These are phyloP conservation scores for Jimgerdemannia flammicorona DNA, from an alignment of 192 early-diverging fungal genomes.

Conservation along the genomic window DNA sequence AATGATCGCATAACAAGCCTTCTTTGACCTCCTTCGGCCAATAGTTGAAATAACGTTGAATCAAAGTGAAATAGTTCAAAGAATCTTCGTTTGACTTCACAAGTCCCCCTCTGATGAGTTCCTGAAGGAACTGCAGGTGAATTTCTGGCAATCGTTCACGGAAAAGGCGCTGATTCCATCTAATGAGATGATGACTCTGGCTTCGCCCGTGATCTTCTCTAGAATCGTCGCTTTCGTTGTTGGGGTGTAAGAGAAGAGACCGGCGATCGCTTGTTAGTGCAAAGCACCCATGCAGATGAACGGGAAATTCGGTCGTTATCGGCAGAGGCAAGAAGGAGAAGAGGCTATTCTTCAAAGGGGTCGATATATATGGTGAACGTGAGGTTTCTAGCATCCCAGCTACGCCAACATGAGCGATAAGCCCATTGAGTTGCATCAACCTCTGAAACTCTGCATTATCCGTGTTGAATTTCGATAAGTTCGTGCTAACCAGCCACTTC, in stretches of 20 bases:
- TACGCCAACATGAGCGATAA: too few species aligned
- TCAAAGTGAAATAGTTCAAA: not conserved
- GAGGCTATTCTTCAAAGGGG: conserved; percentile 18
- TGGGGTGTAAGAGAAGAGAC: not conserved
- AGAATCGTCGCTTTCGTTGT: not conserved
- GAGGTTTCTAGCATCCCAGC: too few species aligned
- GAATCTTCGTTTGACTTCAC: not conserved
- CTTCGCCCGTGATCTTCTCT: too few species aligned
- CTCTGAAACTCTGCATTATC: too few species aligned
- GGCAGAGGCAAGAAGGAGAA: conserved; percentile 31
- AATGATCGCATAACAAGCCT: not conserved
- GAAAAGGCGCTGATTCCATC: not conserved
- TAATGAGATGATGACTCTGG: too few species aligned
- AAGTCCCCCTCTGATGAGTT: not conserved
- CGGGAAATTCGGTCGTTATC: conserved; percentile 18
- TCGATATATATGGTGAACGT: too few species aligned
- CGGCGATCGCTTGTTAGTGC: conserved; percentile 22
- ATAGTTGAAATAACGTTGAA: not conserved
- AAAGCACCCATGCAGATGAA: conserved; percentile 37
- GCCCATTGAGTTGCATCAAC: too few species aligned
- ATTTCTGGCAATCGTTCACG: not conserved
- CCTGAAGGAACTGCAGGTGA: not conserved
- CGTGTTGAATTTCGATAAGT: too few species aligned
- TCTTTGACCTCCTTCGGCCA: not conserved
- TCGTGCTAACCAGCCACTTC: too few species aligned